Evolutionary conservation across 2,329 filamentous ascomycete genomes (phyloP).

Genomic region (Pyricularia sp.): DNA sequence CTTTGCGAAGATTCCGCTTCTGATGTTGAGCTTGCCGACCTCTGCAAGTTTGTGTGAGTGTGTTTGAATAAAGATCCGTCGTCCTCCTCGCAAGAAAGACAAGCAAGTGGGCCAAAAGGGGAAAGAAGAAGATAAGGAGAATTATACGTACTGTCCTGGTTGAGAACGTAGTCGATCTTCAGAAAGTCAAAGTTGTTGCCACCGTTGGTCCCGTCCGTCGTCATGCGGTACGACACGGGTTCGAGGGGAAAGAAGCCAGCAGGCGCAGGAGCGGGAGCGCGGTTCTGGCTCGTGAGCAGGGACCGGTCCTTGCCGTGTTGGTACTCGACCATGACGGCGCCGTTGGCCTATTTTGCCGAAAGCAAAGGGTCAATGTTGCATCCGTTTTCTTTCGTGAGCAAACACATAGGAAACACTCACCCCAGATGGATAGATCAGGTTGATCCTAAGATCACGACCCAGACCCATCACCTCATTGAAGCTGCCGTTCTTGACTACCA

Average conservation of each 20-base stretch:
- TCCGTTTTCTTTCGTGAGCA: too few relatives aligned
- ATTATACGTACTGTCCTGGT: not conserved
- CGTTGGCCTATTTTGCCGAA: not conserved
- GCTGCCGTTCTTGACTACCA: not conserved
- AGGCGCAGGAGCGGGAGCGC: not conserved
- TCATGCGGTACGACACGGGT: conserved; percentile 1
- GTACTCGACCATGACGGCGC: conserved; percentile 5
- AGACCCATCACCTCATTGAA: not conserved
- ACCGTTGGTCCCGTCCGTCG: not conserved
- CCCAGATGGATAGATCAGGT: not conserved
- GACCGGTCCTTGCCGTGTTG: conserved; percentile 5
- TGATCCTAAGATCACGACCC: not conserved
- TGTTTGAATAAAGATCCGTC: not conserved
- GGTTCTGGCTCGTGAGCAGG: not conserved
- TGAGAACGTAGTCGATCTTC: not conserved
- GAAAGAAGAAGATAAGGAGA: too few relatives aligned
- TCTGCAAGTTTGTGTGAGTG: not conserved
- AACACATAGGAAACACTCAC: not conserved
- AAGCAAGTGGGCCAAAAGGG: not conserved
- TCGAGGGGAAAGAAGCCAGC: not conserved
- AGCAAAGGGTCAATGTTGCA: too few relatives aligned
- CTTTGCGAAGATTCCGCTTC: conserved; percentile 1
- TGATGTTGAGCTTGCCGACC: not conserved
- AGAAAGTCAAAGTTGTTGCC: not conserved
- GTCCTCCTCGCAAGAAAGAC: not conserved